Percentiles rank a stretch among this genome's conserved stretches.
Conservation (phyloP, 768 basidiomycete species). For the Hypholoma sublateritium region DNA sequence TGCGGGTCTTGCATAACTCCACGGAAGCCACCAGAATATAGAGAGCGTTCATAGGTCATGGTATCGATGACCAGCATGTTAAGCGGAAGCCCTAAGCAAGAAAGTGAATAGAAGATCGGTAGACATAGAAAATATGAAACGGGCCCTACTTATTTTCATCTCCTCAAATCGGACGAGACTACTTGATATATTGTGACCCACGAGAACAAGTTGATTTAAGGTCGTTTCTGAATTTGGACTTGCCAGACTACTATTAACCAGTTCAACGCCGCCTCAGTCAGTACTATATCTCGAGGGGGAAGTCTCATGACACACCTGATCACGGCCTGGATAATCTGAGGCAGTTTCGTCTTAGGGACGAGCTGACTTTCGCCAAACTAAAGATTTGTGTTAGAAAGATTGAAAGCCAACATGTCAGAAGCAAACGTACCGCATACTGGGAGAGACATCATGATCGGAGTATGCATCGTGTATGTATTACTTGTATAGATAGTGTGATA, state of each 20-base stretch:
- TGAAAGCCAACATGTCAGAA: slow-evolving; percentile 1
- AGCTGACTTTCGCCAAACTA: slow-evolving; percentile 82
- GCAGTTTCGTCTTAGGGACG: slow-evolving; percentile 63
- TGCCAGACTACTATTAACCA: slow-evolving; percentile 56
- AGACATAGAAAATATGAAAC: slow-evolving; percentile 4
- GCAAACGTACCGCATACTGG: slow-evolving; percentile 62
- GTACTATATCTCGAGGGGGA: background rate
- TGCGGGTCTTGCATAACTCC: slow-evolving; percentile 62
- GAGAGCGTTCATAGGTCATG: slow-evolving; percentile 57
- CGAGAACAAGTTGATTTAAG: slow-evolving; percentile 69
- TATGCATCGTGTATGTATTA: background rate
- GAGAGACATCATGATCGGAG: slow-evolving; percentile 9
- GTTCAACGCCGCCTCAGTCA: slow-evolving; percentile 2
- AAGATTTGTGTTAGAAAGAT: slow-evolving; percentile 14
- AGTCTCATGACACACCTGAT: slow-evolving; percentile 52
- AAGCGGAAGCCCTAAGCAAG: slow-evolving; percentile 60
- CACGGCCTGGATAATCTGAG: slow-evolving; percentile 69
- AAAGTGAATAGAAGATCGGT: background rate
- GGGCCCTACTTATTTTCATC: slow-evolving; percentile 72
- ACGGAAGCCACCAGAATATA: slow-evolving; percentile 59
- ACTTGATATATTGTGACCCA: slow-evolving; percentile 57
- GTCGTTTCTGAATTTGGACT: slow-evolving; percentile 77
- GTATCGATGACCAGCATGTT: slow-evolving; percentile 73
- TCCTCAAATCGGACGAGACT: slow-evolving; percentile 68
- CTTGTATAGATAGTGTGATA: background rate